Percentiles rank a stretch among this genome's conserved stretches.
Conservation (phyloP, 2,329 filamentous ascomycete species). For the Capronia americana region DNA sequence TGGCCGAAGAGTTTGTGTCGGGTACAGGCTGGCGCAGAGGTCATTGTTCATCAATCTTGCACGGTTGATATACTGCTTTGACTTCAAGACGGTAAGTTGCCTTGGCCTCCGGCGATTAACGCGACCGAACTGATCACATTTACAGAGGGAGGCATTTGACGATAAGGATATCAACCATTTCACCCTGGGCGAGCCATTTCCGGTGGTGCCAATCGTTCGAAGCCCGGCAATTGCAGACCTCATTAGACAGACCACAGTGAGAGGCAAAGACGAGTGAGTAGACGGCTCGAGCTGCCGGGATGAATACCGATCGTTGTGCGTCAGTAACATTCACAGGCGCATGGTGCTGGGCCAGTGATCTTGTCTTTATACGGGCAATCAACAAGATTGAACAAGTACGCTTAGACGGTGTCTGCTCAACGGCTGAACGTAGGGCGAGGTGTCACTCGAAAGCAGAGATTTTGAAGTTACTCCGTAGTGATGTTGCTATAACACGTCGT, state of each 20-base stretch:
- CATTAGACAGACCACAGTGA: not conserved
- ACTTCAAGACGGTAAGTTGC: constrained; percentile 37
- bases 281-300: not conserved
- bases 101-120: not conserved
- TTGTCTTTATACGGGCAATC: not conserved
- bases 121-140: not conserved
- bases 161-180: constrained; percentile 7
- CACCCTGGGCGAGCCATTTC: constrained; percentile 7
- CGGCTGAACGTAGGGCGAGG: no score
- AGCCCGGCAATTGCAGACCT: not conserved
- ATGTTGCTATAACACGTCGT: no score
- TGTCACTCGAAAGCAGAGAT: no score
- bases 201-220: not conserved
- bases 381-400: no score
- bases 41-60: constrained; percentile 45
- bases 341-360: not conserved
- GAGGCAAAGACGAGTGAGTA: not conserved
- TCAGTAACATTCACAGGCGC: not conserved
- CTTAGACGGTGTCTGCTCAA: no score
- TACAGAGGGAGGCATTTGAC: constrained; percentile 5
- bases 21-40: constrained; percentile 44
- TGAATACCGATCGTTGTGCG: not conserved
- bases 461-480: no score
- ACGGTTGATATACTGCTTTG: constrained; percentile 43
- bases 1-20: constrained; percentile 47